These are phyloP conservation scores for Steccherinum ochraceum DNA, from an alignment of 768 basidiomycete genomes.

Conservation along the genomic window DNA sequence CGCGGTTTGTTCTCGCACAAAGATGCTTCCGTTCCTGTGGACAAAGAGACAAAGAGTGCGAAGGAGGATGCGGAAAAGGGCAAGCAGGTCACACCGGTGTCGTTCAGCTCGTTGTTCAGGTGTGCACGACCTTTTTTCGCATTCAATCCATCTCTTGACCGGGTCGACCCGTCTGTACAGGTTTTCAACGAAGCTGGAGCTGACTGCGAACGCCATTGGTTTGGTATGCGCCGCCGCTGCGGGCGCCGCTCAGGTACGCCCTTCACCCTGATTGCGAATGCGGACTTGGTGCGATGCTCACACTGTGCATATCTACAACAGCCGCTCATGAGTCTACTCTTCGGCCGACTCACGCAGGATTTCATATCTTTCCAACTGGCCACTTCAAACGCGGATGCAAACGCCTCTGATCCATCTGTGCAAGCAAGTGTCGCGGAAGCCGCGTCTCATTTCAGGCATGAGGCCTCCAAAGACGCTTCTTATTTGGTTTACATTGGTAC, in stretches of 20 bases:
- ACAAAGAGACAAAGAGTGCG: not conserved
- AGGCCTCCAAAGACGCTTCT: conserved; percentile 50
- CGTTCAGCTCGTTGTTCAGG: conserved; percentile 24
- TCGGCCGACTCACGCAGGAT: conserved; percentile 71
- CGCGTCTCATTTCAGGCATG: conserved; percentile 38
- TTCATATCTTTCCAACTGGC: conserved; percentile 55
- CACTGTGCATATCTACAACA: conserved; percentile 18
- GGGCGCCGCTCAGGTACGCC: conserved; percentile 72
- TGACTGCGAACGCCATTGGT: conserved; percentile 62
- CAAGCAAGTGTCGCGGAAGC: not conserved
- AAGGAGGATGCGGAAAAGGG: not conserved
- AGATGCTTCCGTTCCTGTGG: not conserved
- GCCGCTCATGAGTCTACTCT: conserved; percentile 79
- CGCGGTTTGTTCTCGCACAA: not conserved
- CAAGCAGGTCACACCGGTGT: conserved; percentile 20
- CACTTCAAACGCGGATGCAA: conserved; percentile 8
- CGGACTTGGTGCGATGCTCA: not conserved
- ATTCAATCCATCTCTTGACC: not conserved
- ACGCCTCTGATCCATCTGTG: not conserved
- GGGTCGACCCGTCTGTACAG: conserved; percentile 30
- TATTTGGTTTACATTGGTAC: conserved; percentile 66
- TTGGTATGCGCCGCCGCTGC: conserved; percentile 67
- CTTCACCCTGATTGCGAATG: not conserved
- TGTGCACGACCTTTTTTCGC: conserved; percentile 4
- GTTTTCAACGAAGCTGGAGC: conserved; percentile 69